Conservation (phyloP, 2,329 filamentous ascomycete genomes). For the Zalaria obscura region DNA sequence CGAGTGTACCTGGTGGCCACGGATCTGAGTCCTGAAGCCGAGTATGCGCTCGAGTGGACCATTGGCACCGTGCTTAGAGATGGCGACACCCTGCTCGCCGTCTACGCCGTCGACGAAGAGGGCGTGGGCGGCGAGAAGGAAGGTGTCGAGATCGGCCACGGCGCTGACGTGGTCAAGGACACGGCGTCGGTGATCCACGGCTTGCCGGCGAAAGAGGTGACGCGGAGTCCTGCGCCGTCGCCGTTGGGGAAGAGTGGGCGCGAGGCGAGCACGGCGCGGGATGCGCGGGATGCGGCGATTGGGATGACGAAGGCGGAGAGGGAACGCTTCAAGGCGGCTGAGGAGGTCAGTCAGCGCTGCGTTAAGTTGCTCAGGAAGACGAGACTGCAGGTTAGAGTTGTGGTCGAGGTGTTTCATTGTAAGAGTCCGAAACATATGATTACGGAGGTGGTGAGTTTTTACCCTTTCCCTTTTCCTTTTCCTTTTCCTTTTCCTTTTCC, state of each 20-base stretch:
- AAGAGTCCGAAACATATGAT: slow-evolving; percentile 95
- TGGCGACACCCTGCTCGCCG: slow-evolving; percentile 82
- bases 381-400: slow-evolving; percentile 77
- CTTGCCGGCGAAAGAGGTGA: slow-evolving; percentile 30
- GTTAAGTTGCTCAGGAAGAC: slow-evolving; percentile 83
- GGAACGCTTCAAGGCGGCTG: slow-evolving; percentile 67
- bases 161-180: slow-evolving; percentile 60
- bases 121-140: slow-evolving; percentile 29
- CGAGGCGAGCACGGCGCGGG: slow-evolving; percentile 10
- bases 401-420: slow-evolving; percentile 95
- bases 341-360: slow-evolving; percentile 71
- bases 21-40: slow-evolving; percentile 85
- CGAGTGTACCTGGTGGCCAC: slow-evolving; percentile 93
- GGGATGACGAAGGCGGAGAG: slow-evolving; percentile 45
- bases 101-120: slow-evolving; percentile 91
- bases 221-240: slow-evolving; percentile 7
- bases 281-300: slow-evolving; percentile 1
- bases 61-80: slow-evolving; percentile 89
- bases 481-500: too few relatives aligned
- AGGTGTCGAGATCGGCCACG: slow-evolving; percentile 51
- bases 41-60: slow-evolving; percentile 93
- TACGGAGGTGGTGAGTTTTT: slow-evolving; percentile 59
- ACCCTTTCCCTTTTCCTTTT: too few relatives aligned
- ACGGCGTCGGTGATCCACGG: slow-evolving; percentile 58
- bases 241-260: slow-evolving; percentile 6